Evolutionary conservation across 768 basidiomycete species (phyloP).

Genomic region (Russula emetica): DNA sequence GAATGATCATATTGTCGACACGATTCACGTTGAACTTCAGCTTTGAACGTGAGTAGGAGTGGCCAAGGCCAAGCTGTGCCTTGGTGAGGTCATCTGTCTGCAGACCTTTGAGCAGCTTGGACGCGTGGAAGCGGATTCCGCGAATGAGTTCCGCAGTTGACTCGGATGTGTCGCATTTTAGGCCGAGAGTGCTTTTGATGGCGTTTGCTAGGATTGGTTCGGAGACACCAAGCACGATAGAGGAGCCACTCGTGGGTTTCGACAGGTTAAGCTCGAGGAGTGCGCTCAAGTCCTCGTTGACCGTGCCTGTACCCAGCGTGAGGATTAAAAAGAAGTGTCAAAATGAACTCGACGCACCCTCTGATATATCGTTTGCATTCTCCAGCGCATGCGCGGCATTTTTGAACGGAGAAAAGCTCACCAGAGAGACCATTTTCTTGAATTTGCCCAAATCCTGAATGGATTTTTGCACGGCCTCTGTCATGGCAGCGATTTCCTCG

Average conservation of each 20-base stretch:
- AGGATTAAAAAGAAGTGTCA: constrained; percentile 1
- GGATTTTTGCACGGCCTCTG: constrained; percentile 75
- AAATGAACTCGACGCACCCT: constrained; percentile 57
- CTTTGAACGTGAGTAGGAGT: constrained; percentile 96
- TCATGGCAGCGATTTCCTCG: constrained; percentile 83
- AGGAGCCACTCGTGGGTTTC: constrained; percentile 65
- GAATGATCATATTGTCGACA: constrained; percentile 99
- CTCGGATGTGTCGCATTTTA: constrained; percentile 80
- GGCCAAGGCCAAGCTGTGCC: constrained; percentile 94
- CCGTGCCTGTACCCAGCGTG: constrained; percentile 54
- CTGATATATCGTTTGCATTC: constrained; percentile 93
- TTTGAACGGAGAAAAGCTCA: constrained; percentile 93
- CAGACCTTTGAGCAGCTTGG: constrained; percentile 85
- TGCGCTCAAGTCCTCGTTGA: constrained; percentile 79
- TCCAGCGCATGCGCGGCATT: constrained; percentile 90
- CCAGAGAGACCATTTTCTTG: constrained; percentile 83
- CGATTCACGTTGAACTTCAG: constrained; percentile 97
- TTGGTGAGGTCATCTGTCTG: constrained; percentile 83
- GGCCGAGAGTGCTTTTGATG: constrained; percentile 66
- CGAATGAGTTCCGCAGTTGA: constrained; percentile 81
- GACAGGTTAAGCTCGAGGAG: constrained; percentile 85
- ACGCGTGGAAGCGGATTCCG: constrained; percentile 86
- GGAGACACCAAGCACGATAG: constrained; percentile 71
- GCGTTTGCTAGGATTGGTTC: constrained; percentile 70
- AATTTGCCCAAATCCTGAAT: constrained; percentile 86